phyloP scores from a whole-genome alignment of 805 yeast genomes.

The Saturnispora besseyi region DNA sequence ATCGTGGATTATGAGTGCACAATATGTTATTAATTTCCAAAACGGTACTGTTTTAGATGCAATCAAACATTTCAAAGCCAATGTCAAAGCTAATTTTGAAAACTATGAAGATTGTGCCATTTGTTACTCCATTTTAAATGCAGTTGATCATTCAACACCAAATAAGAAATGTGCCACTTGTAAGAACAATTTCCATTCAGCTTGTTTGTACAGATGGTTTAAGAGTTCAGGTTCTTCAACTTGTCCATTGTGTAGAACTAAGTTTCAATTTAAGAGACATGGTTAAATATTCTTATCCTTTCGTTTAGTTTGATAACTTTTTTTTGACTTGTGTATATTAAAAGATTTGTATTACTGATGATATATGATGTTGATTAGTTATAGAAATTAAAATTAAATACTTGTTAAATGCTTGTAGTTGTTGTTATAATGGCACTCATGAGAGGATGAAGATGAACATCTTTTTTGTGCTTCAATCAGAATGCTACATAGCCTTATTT shows the following conservation, averaged over 20 bases:
- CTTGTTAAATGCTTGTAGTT: too few relatives aligned
- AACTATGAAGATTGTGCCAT: slow-evolving; percentile 97
- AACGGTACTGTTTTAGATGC: slow-evolving; percentile 66
- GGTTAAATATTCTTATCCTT: not conserved
- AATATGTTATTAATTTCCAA: slow-evolving; percentile 65
- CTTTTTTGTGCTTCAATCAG: too few relatives aligned
- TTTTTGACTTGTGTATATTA: too few relatives aligned
- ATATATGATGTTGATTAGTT: too few relatives aligned
- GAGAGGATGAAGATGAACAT: too few relatives aligned
- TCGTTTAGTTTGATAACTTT: too few relatives aligned
- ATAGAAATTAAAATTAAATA: too few relatives aligned
- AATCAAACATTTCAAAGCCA: slow-evolving; percentile 57
- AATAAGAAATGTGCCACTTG: slow-evolving; percentile 84
- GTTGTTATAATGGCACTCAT: too few relatives aligned
- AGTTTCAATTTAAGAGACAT: slow-evolving; percentile 27
- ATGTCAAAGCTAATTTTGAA: slow-evolving; percentile 76
- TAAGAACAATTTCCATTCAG: slow-evolving; percentile 89
- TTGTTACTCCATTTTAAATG: slow-evolving; percentile 84
- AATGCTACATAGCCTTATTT: too few relatives aligned
- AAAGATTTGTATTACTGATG: too few relatives aligned
- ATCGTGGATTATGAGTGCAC: slow-evolving; percentile 90
- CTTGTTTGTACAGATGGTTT: slow-evolving; percentile 95
- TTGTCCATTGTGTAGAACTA: slow-evolving; percentile 83
- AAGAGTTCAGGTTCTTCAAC: slow-evolving; percentile 86
- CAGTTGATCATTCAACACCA: slow-evolving; percentile 82